Base-by-base conservation (phyloP, 2,329 filamentous ascomycete species). In the Penicillium sp. region DNA sequence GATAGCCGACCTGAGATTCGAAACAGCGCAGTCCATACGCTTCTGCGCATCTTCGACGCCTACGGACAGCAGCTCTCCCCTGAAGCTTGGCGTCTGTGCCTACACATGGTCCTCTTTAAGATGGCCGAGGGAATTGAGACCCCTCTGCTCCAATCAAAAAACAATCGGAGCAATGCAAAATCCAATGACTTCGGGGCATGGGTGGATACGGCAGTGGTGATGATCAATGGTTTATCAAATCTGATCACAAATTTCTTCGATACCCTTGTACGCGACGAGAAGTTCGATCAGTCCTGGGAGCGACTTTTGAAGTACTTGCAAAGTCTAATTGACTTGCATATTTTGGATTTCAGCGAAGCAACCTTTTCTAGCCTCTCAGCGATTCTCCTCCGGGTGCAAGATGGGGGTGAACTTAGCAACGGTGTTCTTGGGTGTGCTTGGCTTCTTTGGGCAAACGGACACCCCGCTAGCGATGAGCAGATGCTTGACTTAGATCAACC, bases 21-120 rank as follows among this genome's bases (percentile, higher is more conserved):
- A 45, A 77, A 77, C 80, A 85, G 84, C 58, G 91, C 92, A 1
- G 89, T 97, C 22, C 93, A 97, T 71, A 97, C 93, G 0, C 78
- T 97, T 4, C 82, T 97, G 53, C 85, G 91, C 43, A 96, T 97
- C 19, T 91, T 97, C 60, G 91, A 96, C 70, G 91, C 90, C 1
- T 95, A 95, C 60, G 91, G 91, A 11, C 88, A 92, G 61, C 87
- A 88, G 50, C 79, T 97, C 5, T 87, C 83, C 38, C 81, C 90
- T 0, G 84, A 88, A 66, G 87, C 89, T 0, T 97, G 91, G 92
- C 87, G 88, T 45, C 81, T 93, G 28, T 94, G 91, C 64, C 83
- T 96, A 53, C 87, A 89, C 57, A 85, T 84, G 7, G 88, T 97
- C 7, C 81, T 96, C 2, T 92, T 96, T 73, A 85, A 84, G 56